Conservation (phyloP, 345 rosid genomes). For the Nasturtium officinale region DNA sequence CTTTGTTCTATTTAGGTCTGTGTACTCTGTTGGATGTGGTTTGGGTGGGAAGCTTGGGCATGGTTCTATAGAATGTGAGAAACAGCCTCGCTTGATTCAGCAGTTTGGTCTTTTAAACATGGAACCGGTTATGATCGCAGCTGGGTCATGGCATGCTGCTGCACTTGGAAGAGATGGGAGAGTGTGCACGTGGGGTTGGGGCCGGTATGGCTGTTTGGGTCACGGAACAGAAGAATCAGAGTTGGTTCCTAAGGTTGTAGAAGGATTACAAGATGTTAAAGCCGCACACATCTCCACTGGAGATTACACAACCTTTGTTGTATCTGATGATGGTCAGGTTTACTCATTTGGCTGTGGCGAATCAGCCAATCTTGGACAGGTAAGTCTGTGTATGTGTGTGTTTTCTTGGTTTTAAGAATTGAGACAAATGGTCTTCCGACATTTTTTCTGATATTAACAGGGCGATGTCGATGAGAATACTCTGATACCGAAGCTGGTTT, state of each 20-base stretch:
- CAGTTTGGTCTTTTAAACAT: conserved; percentile 71
- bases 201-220: conserved; percentile 91
- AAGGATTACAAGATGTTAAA: conserved; percentile 68
- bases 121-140: conserved; percentile 86
- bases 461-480: conserved; percentile 68
- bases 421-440: conserved; percentile 7
- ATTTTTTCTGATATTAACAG: conserved; percentile 38
- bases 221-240: conserved; percentile 90
- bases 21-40: conserved; percentile 97
- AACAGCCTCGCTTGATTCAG: conserved; percentile 83
- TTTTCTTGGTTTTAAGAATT: not conserved
- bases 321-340: conserved; percentile 85
- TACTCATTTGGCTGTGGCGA: conserved; percentile 94
- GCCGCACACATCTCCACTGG: conserved; percentile 90
- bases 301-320: conserved; percentile 89
- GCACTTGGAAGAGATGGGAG: conserved; percentile 89
- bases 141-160: conserved; percentile 99
- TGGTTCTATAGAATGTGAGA: conserved; percentile 74
- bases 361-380: conserved; percentile 93
- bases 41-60: conserved; percentile 99
- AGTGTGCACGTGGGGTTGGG: conserved; percentile 99
- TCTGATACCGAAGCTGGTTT: conserved; percentile 68
- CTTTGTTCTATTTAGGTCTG: conserved; percentile 58
- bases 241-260: conserved; percentile 77
- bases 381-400: conserved; percentile 47